Evolutionary conservation across 78 protist genomes (phyloP), one percentile per base, ranked within the genome.

Genomic region (Reticulomyxa filosa): DNA sequence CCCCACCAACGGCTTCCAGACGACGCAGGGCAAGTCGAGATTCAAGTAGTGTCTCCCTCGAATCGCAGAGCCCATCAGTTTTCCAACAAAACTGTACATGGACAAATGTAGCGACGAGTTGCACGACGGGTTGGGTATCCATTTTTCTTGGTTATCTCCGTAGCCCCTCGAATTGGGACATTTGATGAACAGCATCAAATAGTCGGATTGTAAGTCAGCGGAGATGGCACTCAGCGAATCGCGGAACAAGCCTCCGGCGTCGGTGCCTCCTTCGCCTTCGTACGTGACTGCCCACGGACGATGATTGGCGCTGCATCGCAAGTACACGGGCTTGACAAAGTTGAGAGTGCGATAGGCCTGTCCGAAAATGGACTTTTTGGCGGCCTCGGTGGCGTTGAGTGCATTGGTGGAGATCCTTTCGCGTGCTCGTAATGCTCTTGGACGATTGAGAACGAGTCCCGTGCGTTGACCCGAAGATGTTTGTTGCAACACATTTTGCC

Each of bases 161-260:
- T 46, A 27, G 11, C 25, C 38, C 65, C 8, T 10, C 53, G 65
- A 25, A 7, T 22, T 61, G 38, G 65, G 65, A 53, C 11, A n/a
- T n/a, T 53, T 20, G 7, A 53, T 53, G 59, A 69, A 39, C 30
- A 57, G 57, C 27, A 66, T 53, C 68, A 42, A n/a, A 46, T 3
- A 13, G 17, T 0, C 38, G 20, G 67, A 37, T 39, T 62, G 74
- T 25, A 74, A 62, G 65, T 73, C 78, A 8, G 63, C 37, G 29
- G 63, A 65, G 1, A 65, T 17, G 2, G 46, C 57, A 13, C 57
- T 2, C 39, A 73, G 7, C 13, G 69, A 38, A 33, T 73, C 78
- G 39, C 78, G 78, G 67, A 32, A 73, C 32, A 59, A 63, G n/a
- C 78, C 78, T 25, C 78, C 78, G 22, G n/a, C 25, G 36, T 73